Evolutionary conservation across 208 protist species (phyloP), one percentile per base, ranked within the genome.

Genomic region (Paratrypanosoma confusum): DNA sequence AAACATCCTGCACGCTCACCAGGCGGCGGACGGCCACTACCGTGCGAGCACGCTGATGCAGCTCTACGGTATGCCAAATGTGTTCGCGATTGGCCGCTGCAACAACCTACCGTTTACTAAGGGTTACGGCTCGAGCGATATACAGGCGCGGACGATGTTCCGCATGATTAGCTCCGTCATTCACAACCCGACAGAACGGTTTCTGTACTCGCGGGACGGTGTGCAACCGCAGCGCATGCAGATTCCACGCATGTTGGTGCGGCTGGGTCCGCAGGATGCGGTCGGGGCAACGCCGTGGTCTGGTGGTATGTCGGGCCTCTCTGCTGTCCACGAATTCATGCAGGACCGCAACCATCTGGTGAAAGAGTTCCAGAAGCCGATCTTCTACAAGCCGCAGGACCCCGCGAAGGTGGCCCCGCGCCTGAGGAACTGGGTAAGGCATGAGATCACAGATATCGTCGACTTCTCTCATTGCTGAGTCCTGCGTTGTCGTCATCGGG

Each of bases 311-410:
- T 64, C 56, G 0, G 78, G 74, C 24, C 51, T 76, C 25, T 50
- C 73, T 10, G 71, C 77, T 2, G 62, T 86, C 21, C 65, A 74
- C 39, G 77, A 91, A 47, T 86, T 86, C 42, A 69, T 80, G 60
- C 75, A 86, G 48, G 82, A 91, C 39, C 61, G 77, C 11, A 71
- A 64, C 45, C 73, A 81, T 32, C 61, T 88, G n/a, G 39, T 79
- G 24, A 81, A 75, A 50, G 78, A 87, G 40, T 85, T 81, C 43
- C 65, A 69, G 38, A 42, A 73, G 40, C 82, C 82, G 1, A 46
- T 80, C 26, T 91, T 87, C 49, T 91, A 81, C 70, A 84, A 85
- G 53, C 75, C 72, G 57, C 77, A 87, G 56, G 78, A 91, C 47
- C 59, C 71, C 40, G 40, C 57, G 17, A 81, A 80, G 58, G 67